A percentile compares a stretch with the other conserved stretches of the same genome.
These are phyloP conservation scores for Flammula alnicola DNA, from an alignment of 1,284 basidiomycete genomes.

Conservation along the genomic window DNA sequence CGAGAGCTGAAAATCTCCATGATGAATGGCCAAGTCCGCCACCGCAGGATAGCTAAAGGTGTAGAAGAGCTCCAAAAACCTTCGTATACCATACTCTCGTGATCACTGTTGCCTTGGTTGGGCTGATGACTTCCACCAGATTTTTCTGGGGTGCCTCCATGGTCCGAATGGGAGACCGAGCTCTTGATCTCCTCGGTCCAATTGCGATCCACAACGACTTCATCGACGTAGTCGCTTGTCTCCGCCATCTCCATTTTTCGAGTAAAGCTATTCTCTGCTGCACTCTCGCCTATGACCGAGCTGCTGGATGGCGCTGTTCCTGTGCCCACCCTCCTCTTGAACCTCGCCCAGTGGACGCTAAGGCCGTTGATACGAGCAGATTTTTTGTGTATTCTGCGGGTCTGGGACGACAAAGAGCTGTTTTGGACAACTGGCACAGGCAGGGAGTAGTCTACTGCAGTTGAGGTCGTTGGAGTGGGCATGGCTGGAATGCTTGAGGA, in stretches of 20 bases:
- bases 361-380: constrained; percentile 31
- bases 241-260: constrained; percentile 29
- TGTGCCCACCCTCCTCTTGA: constrained; percentile 44
- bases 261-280: constrained; percentile 42
- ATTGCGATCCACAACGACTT: constrained; percentile 72
- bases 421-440: constrained; percentile 32
- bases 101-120: constrained; percentile 34
- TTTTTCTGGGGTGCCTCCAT: constrained; percentile 50
- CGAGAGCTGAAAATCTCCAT: constrained; percentile 57
- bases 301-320: constrained; percentile 45
- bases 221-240: constrained; percentile 52
- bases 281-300: constrained; percentile 43
- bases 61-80: constrained; percentile 31
- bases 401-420: constrained; percentile 13
- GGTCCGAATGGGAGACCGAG: constrained; percentile 54
- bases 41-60: constrained; percentile 35
- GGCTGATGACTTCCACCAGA: constrained; percentile 43
- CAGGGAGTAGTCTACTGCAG: constrained; percentile 31
- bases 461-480: constrained; percentile 31
- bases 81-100: constrained; percentile 33
- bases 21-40: constrained; percentile 40
- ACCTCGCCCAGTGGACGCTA: constrained; percentile 36
- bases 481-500: constrained; percentile 26
- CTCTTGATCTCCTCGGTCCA: constrained; percentile 65
- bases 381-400: constrained; percentile 28